These are phyloP conservation scores for Leptographium radiaticola DNA, from an alignment of 2,329 filamentous ascomycete genomes.

Conservation along the genomic window DNA sequence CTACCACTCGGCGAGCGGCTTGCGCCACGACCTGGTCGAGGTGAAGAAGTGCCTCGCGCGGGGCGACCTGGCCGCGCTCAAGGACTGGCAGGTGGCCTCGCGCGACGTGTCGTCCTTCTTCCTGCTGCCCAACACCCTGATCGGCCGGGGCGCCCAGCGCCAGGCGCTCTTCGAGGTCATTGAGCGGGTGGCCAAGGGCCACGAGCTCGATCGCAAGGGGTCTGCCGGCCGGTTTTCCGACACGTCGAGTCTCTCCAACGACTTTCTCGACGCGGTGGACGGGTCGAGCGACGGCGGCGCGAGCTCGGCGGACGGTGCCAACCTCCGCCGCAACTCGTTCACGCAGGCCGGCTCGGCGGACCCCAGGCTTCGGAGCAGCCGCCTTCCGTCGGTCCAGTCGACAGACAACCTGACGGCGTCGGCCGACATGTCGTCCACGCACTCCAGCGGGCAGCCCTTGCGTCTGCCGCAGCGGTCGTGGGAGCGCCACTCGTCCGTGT, in stretches of 20 bases:
- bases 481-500: conserved; percentile 40
- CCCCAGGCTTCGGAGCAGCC: conserved; percentile 23
- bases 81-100: conserved; percentile 63
- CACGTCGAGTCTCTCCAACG: conserved; percentile 38
- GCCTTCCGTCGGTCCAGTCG: conserved; percentile 27
- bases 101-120: conserved; percentile 89
- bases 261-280: conserved; percentile 34
- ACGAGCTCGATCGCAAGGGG: conserved; percentile 33
- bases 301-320: conserved; percentile 41
- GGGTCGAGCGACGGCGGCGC: conserved; percentile 43
- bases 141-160: conserved; percentile 64
- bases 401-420: conserved; percentile 32
- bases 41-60: conserved; percentile 63
- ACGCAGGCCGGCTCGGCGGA: conserved; percentile 31
- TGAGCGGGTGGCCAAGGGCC: conserved; percentile 58
- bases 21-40: conserved; percentile 66
- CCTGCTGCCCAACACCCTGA: conserved; percentile 67
- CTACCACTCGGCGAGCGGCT: conserved; percentile 78
- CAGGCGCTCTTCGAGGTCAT: conserved; percentile 60
- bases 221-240: conserved; percentile 36
- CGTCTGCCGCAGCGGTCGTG: conserved; percentile 29
- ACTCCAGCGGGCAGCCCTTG: conserved; percentile 23
- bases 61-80: conserved; percentile 58
- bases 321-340: conserved; percentile 35
- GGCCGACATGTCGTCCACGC: conserved; percentile 31